These are phyloP conservation scores for Bruguiera parviflora DNA, from an alignment of 345 rosid genomes.

Conservation along the genomic window DNA sequence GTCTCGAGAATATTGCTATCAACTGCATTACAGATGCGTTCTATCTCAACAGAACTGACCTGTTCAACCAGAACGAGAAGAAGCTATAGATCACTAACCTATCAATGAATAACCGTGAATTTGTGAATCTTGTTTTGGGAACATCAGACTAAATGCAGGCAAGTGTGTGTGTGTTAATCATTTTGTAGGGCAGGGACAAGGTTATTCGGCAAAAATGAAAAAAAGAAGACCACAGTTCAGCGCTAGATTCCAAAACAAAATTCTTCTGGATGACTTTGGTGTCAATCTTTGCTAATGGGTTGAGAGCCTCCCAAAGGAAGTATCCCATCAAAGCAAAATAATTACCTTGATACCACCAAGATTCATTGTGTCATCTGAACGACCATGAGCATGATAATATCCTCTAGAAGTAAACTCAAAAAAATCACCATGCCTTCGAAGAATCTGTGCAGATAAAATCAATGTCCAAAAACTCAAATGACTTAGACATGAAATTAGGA, in stretches of 20 bases:
- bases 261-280: neutral
- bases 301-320: neutral
- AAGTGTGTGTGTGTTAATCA: no score
- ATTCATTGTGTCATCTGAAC: slow-evolving; percentile 97
- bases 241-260: neutral
- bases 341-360: slow-evolving; percentile 95
- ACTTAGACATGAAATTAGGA: neutral
- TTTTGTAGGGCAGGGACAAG: no score
- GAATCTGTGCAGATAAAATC: slow-evolving; percentile 38
- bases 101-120: neutral
- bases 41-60: slow-evolving; percentile 93
- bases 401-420: slow-evolving; percentile 77
- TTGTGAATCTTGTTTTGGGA: neutral
- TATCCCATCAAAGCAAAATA: neutral
- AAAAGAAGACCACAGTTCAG: no score
- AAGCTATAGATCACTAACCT: neutral
- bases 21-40: slow-evolving; percentile 74
- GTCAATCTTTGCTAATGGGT: neutral
- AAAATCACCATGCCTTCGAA: slow-evolving; percentile 92
- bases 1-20: slow-evolving; percentile 72
- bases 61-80: slow-evolving; percentile 24
- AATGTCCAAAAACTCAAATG: neutral
- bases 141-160: no score
- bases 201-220: no score
- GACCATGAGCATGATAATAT: slow-evolving; percentile 91